Percentiles rank a stretch among this genome's conserved stretches.
phyloP scores from a whole-genome alignment of 768 basidiomycete species.

The Kwoniella newhampshirensis region DNA sequence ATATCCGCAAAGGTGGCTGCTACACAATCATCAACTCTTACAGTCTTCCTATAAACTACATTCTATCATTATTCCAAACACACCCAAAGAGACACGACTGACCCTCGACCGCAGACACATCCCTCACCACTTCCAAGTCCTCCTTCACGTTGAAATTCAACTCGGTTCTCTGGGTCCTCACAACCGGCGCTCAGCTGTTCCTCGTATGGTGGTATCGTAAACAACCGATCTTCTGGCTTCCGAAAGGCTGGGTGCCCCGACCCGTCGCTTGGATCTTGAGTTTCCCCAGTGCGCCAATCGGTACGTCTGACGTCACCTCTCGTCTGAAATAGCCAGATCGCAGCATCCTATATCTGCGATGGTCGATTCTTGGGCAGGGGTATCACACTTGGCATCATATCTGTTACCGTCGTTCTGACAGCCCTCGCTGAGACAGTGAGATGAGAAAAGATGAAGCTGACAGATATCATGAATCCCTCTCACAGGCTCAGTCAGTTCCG shows the following conservation, averaged over 20 bases:
- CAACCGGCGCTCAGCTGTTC: conserved; percentile 79
- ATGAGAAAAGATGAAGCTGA: too few species aligned
- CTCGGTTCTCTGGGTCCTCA: conserved; percentile 71
- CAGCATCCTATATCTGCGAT: background rate
- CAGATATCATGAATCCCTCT: too few species aligned
- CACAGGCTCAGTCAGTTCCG: conserved; percentile 85
- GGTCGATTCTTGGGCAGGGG: too few species aligned
- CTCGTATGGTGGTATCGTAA: conserved; percentile 90
- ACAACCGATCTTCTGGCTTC: conserved; percentile 89
- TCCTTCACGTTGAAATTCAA: conserved; percentile 72
- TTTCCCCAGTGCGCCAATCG: conserved; percentile 85
- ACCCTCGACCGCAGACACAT: conserved; percentile 60
- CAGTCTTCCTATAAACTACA: too few species aligned
- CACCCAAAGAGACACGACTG: too few species aligned
- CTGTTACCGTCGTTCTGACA: too few species aligned
- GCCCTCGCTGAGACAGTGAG: too few species aligned
- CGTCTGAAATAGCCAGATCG: background rate
- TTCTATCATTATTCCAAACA: too few species aligned
- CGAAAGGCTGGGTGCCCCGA: conserved; percentile 78
- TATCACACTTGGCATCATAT: too few species aligned
- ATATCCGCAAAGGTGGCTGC: too few species aligned
- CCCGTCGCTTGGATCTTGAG: conserved; percentile 83
- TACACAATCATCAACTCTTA: too few species aligned
- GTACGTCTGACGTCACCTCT: conserved; percentile 55
- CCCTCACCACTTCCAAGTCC: conserved; percentile 63